Conservation (phyloP, 2,329 filamentous ascomycete species). For the Penicillium sp. region DNA sequence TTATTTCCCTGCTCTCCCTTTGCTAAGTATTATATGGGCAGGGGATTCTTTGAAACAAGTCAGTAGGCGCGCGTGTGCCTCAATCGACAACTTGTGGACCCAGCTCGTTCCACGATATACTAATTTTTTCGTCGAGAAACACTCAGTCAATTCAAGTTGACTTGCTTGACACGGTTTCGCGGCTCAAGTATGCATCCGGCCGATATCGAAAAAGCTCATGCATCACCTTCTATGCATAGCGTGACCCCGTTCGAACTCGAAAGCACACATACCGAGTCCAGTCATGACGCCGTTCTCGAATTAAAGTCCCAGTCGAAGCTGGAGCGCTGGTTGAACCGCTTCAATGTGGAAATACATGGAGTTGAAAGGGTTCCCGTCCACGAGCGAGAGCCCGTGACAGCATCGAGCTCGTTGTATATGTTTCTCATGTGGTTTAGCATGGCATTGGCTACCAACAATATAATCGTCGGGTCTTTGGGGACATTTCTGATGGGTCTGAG, state of each 20-base stretch:
- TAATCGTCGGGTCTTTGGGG: constrained; percentile 45
- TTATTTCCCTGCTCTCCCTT: background rate
- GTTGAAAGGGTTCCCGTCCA: constrained; percentile 30
- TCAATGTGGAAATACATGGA: constrained; percentile 29
- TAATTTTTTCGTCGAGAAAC: too few relatives aligned
- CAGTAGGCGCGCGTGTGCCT: background rate
- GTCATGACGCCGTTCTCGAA: constrained; percentile 8
- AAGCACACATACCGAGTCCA: constrained; percentile 13
- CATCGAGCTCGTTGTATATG: constrained; percentile 31
- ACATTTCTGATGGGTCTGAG: constrained; percentile 41
- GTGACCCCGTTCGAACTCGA: constrained; percentile 24
- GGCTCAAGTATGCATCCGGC: constrained; percentile 15
- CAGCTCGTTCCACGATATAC: background rate
- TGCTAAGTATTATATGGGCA: background rate
- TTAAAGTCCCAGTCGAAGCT: constrained; percentile 15
- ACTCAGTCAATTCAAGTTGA: background rate
- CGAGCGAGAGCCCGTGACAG: constrained; percentile 27
- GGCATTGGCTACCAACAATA: constrained; percentile 43
- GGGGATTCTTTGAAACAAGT: background rate
- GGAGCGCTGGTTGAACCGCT: constrained; percentile 22
- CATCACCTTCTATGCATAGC: constrained; percentile 25
- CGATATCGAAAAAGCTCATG: constrained; percentile 29
- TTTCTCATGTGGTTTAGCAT: constrained; percentile 43
- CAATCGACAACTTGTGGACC: background rate
- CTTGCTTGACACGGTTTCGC: background rate